A percentile compares a stretch with the other conserved stretches of the same genome.
phyloP scores from a whole-genome alignment of 2,329 filamentous ascomycete genomes.

The Colletotrichum plurivorum region DNA sequence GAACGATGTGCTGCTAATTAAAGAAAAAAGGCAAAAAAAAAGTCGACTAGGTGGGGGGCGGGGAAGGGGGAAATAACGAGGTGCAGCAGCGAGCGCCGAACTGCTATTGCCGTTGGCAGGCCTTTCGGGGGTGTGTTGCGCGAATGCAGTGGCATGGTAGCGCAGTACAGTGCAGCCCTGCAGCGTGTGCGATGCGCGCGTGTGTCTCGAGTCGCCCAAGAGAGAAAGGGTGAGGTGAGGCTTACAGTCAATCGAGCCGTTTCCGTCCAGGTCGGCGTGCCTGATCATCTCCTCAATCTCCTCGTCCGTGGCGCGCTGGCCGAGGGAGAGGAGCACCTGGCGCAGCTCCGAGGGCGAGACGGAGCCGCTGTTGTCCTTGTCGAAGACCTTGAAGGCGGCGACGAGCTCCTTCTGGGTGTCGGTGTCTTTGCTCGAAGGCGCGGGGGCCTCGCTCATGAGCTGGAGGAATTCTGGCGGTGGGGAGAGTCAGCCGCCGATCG shows the following conservation, averaged over 20 bases:
- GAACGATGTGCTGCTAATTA: constrained; percentile 9
- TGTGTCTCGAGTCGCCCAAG: neutral
- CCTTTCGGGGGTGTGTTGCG: neutral
- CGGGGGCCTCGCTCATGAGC: constrained; percentile 41
- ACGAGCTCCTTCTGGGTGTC: constrained; percentile 41
- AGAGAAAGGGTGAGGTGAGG: neutral
- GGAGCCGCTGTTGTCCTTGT: constrained; percentile 42
- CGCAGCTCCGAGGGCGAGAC: constrained; percentile 42
- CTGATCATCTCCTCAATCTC: constrained; percentile 43
- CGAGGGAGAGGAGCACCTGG: constrained; percentile 41
- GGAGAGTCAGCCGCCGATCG: constrained; percentile 3
- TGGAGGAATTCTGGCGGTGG: constrained; percentile 39
- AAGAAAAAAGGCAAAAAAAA: constrained; percentile 4
- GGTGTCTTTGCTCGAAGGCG: constrained; percentile 37
- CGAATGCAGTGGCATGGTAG: neutral
- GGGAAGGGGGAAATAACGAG: constrained; percentile 23
- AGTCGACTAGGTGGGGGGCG: constrained; percentile 12
- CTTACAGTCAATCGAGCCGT: constrained; percentile 42
- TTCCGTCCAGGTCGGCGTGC: constrained; percentile 41
- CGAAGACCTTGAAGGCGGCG: constrained; percentile 42
- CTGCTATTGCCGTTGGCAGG: neutral
- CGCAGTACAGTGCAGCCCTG: neutral
- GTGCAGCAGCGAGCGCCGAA: neutral
- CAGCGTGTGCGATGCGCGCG: neutral
- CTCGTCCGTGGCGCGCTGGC: constrained; percentile 42